These are phyloP conservation scores for Venturia nashicola DNA, from an alignment of 2,329 filamentous ascomycete species.

Conservation along the genomic window DNA sequence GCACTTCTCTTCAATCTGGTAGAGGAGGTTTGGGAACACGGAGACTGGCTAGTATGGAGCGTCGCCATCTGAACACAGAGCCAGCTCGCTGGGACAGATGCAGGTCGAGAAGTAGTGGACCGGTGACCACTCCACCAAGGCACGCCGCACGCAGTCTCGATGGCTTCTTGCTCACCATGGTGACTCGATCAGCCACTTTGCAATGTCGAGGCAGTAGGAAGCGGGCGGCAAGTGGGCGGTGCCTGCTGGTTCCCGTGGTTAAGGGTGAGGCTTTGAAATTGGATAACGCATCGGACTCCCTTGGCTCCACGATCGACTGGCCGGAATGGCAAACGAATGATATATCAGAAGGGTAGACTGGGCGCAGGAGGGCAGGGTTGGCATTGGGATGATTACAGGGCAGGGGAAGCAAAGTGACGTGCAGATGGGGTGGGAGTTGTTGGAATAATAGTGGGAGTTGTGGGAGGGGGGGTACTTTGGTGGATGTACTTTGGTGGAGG, in stretches of 20 bases:
- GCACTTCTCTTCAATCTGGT: not conserved
- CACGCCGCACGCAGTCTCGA: not conserved
- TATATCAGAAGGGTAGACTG: not conserved
- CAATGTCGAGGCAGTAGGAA: not conserved
- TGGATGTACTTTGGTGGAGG: too few relatives aligned
- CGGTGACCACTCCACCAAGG: not conserved
- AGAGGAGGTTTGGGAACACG: not conserved
- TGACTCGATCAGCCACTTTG: slow-evolving; percentile 4
- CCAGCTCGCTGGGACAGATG: not conserved
- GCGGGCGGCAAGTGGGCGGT: not conserved
- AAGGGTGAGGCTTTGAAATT: not conserved
- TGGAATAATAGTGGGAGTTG: not conserved
- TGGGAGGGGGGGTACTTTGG: not conserved
- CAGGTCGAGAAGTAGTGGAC: slow-evolving; percentile 8
- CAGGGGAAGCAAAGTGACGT: slow-evolving; percentile 1
- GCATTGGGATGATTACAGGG: not conserved
- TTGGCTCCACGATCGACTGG: not conserved
- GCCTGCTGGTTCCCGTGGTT: slow-evolving; percentile 1
- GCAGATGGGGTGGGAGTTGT: not conserved
- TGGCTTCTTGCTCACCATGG: not conserved
- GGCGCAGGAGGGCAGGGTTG: not conserved
- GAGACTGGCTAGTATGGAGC: not conserved
- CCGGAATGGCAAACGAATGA: slow-evolving; percentile 1
- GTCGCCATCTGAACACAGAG: slow-evolving; percentile 1
- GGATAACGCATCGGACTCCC: not conserved